Base-by-base conservation (phyloP, 2,329 filamentous ascomycete genomes). In the Fonsecaea nubica region DNA sequence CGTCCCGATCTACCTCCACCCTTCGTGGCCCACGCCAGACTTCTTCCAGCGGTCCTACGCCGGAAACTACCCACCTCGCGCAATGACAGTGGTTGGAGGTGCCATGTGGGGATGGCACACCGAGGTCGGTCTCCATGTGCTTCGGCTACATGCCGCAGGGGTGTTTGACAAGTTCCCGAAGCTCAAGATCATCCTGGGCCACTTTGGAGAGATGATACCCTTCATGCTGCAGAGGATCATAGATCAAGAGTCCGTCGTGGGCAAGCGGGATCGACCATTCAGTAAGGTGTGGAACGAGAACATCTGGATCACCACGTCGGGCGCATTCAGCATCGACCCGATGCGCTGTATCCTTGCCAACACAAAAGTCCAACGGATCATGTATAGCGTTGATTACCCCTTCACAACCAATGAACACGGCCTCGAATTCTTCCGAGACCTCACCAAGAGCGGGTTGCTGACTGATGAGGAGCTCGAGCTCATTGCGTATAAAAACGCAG, bases 361-460 rank as follows among this genome's bases (percentile, higher is more conserved):
- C 4, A 69, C 64, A 32, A 69, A 69, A 18, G 76, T 80, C 15
- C 83, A 86, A 21, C 77, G 78, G 10, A 79, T 88, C 1, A 60
- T 88, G 71, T 87, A 84, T 71, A 86, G 83, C 66, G 81, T 86
- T 8, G 85, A 87, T 69, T 87, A 87, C 69, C 86, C 85, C 0
- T 86, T 87, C 57, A 79, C 79, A 40, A 76, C 76, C 55, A 86
- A 81, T 65, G 80, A 82, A 66, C 79, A 80, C 15, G 85, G 84
- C 0, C 72, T 77, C 25, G 75, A 75, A 9, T 85, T 83, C 69
- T 75, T 87, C 55, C 72, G 79, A 55, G 81, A 85, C 66, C 72
- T 87, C 45, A 76, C 78, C 64, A 72, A 77, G 54, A 86, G 84
- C 67, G 82, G 81, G 0, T 69, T 87, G 68, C 77, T 88, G 32